Evolutionary conservation across 768 basidiomycete species (phyloP).

Genomic region (Asterophora lycoperdoides): DNA sequence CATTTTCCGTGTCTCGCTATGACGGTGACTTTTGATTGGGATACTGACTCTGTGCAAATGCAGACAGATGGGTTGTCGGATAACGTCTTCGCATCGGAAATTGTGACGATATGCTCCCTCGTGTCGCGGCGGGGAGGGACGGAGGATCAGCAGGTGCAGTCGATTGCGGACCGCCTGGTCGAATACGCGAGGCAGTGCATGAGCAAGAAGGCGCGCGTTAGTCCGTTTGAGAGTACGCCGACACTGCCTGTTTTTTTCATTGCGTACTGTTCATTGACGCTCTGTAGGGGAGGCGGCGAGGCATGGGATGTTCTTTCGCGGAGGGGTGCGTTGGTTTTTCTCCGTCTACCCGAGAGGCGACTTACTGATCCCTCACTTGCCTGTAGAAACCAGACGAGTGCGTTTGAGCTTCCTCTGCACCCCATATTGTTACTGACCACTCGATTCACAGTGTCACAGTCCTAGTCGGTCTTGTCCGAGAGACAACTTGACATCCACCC

Average conservation of each 20-base stretch:
- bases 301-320: slow-evolving; percentile 60
- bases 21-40: neutral
- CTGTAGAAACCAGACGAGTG: slow-evolving; percentile 78
- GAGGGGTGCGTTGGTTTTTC: slow-evolving; percentile 55
- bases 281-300: slow-evolving; percentile 56
- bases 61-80: slow-evolving; percentile 56
- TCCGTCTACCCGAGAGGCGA: slow-evolving; percentile 6
- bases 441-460: slow-evolving; percentile 56
- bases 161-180: slow-evolving; percentile 69
- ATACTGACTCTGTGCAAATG: neutral
- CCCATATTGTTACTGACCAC: slow-evolving; percentile 5
- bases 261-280: neutral
- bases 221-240: slow-evolving; percentile 70
- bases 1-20: neutral
- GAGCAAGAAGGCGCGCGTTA: slow-evolving; percentile 56
- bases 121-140: slow-evolving; percentile 51
- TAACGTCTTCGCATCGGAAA: slow-evolving; percentile 66
- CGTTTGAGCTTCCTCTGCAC: slow-evolving; percentile 23
- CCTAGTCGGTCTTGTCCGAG: slow-evolving; percentile 62
- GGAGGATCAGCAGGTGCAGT: slow-evolving; percentile 61
- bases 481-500: slow-evolving; percentile 40
- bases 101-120: slow-evolving; percentile 65
- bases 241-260: neutral
- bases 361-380: slow-evolving; percentile 10
- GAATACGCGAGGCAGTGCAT: slow-evolving; percentile 69